These are phyloP conservation scores for Pythium brachiatum DNA, from an alignment of 352 stramenopile genomes.

Conservation along the genomic window DNA sequence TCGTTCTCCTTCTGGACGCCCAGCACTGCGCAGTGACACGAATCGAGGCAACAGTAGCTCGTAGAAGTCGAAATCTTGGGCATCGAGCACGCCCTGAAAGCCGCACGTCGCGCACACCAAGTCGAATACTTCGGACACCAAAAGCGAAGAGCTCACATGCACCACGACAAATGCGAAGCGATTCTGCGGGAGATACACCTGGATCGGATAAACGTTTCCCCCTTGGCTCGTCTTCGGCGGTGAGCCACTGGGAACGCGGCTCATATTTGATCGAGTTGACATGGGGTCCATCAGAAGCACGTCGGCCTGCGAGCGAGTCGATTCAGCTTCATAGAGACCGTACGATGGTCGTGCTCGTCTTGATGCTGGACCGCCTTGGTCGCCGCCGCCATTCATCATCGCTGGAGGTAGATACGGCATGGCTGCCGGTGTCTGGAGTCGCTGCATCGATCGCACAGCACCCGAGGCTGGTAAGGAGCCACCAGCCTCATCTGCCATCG, in stretches of 20 bases:
- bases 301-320: slow-evolving; percentile 52
- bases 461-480: slow-evolving; percentile 50
- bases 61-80: slow-evolving; percentile 84
- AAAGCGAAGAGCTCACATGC: slow-evolving; percentile 48
- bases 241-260: slow-evolving; percentile 29
- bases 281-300: slow-evolving; percentile 55
- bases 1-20: slow-evolving; percentile 74
- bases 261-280: slow-evolving; percentile 47
- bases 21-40: slow-evolving; percentile 80
- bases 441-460: slow-evolving; percentile 58
- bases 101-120: slow-evolving; percentile 74
- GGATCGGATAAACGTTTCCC: slow-evolving; percentile 42
- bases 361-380: slow-evolving; percentile 19
- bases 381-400: slow-evolving; percentile 5
- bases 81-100: slow-evolving; percentile 66
- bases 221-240: slow-evolving; percentile 41
- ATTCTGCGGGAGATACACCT: slow-evolving; percentile 86
- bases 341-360: slow-evolving; percentile 52
- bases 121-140: slow-evolving; percentile 75
- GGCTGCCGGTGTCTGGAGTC: slow-evolving; percentile 61
- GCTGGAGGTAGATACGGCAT: slow-evolving; percentile 27
- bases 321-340: slow-evolving; percentile 46
- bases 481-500: slow-evolving; percentile 24
- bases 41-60: slow-evolving; percentile 81
- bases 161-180: slow-evolving; percentile 80